Conservation (phyloP, 768 basidiomycete genomes). For the Jaapia argillacea region DNA sequence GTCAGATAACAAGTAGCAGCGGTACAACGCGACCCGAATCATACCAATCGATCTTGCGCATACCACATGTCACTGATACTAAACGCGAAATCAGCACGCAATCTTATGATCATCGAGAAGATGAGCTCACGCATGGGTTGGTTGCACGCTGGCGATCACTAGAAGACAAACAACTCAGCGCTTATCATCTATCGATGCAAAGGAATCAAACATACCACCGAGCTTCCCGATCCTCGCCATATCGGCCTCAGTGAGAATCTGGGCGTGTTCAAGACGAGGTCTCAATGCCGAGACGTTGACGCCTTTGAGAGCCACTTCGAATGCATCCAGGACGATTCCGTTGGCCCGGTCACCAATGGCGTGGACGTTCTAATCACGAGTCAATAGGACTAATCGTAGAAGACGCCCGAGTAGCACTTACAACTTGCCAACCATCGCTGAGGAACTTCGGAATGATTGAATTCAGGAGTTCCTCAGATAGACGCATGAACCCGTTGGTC, state of each 20-base stretch:
- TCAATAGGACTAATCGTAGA: neutral
- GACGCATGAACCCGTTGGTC: slow-evolving; percentile 71
- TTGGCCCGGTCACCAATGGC: slow-evolving; percentile 87
- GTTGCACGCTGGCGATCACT: slow-evolving; percentile 90
- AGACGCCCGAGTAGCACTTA: slow-evolving; percentile 26
- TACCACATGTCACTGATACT: slow-evolving; percentile 88
- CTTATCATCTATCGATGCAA: neutral
- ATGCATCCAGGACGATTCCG: slow-evolving; percentile 71
- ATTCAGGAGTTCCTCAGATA: slow-evolving; percentile 48
- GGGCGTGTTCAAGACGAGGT: slow-evolving; percentile 85
- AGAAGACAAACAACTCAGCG: slow-evolving; percentile 3
- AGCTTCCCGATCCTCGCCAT: slow-evolving; percentile 68
- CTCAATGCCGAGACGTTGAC: slow-evolving; percentile 55
- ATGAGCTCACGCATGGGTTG: slow-evolving; percentile 69
- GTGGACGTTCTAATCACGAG: slow-evolving; percentile 60
- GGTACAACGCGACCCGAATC: slow-evolving; percentile 11
- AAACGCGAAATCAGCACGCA: slow-evolving; percentile 7
- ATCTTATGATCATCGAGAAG: slow-evolving; percentile 1
- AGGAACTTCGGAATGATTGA: slow-evolving; percentile 61
- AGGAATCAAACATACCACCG: slow-evolving; percentile 44
- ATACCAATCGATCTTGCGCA: slow-evolving; percentile 70
- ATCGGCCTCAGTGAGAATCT: slow-evolving; percentile 72
- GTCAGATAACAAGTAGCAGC: neutral
- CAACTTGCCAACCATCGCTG: slow-evolving; percentile 85
- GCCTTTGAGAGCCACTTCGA: slow-evolving; percentile 57